A percentile compares a stretch with the other conserved stretches of the same genome.
Conservation (phyloP, 306 rosid species). For the Abrus pulchellus region DNA sequence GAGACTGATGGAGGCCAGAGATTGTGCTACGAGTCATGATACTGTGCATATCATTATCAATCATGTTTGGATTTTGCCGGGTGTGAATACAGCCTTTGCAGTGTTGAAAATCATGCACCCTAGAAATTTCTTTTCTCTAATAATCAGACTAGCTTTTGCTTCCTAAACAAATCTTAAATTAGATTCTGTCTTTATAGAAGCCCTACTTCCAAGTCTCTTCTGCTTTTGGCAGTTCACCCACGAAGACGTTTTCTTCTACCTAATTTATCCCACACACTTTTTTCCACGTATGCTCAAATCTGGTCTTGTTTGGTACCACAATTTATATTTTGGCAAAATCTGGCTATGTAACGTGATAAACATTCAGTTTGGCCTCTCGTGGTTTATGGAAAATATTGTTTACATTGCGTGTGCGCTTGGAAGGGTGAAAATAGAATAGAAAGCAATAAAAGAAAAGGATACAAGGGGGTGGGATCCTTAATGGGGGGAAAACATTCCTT, state of each 20-base stretch:
- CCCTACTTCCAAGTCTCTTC: slow-evolving; percentile 27
- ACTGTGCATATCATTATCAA: slow-evolving; percentile 21
- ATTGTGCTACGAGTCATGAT: slow-evolving; percentile 28
- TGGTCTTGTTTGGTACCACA: not conserved
- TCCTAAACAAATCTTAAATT: not conserved
- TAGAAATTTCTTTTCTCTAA: not conserved
- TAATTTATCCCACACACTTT: not conserved
- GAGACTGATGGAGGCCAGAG: slow-evolving; percentile 40
- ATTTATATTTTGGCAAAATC: not conserved
- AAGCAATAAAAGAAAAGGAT: no score
- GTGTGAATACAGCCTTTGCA: slow-evolving; percentile 24
- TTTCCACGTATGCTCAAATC: not conserved
- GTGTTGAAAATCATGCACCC: slow-evolving; percentile 38
- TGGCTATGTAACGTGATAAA: not conserved
- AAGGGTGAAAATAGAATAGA: no score
- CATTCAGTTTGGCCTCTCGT: not conserved
- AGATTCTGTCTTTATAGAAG: slow-evolving; percentile 23
- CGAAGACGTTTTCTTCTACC: not conserved
- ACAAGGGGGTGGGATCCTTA: no score
- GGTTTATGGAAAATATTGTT: not conserved
- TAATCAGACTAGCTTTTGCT: not conserved
- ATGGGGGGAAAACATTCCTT: no score
- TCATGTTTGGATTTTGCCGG: slow-evolving; percentile 18
- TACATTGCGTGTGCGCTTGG: no score
- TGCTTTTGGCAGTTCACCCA: slow-evolving; percentile 18